phyloP scores from a whole-genome alignment of 345 rosid genomes.

The Kernera saxatilis region DNA sequence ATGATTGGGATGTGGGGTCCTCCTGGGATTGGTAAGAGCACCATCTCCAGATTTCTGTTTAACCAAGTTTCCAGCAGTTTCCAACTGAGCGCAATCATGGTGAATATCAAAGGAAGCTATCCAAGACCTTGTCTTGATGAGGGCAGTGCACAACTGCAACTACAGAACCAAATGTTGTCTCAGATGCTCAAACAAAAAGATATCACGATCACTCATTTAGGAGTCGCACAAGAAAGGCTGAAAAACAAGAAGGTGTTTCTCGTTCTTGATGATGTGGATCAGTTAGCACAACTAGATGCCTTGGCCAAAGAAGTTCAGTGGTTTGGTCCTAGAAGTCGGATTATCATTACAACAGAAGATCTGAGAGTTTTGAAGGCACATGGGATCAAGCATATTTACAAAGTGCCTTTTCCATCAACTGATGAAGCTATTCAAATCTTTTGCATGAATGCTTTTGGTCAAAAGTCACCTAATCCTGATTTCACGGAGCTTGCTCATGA shows the following conservation, averaged over 20 bases:
- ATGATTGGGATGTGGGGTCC: not conserved
- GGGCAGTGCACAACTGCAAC: not conserved
- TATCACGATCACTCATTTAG: not conserved
- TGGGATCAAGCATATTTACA: not conserved
- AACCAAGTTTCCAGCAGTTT: not conserved
- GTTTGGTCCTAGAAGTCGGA: not conserved
- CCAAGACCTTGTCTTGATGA: not conserved
- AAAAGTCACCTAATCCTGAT: not conserved
- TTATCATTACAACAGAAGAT: not conserved
- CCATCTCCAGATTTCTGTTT: not conserved
- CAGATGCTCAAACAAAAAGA: not conserved
- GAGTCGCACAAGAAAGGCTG: not conserved
- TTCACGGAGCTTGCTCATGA: not conserved
- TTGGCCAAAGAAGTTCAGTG: not conserved
- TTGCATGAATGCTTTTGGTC: not conserved
- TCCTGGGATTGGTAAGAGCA: not conserved
- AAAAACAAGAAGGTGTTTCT: not conserved
- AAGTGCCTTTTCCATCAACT: not conserved
- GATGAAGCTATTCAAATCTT: not conserved
- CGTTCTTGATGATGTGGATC: not conserved
- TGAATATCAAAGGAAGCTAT: not conserved
- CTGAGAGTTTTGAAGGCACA: not conserved
- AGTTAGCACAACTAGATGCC: not conserved
- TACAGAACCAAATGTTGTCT: not conserved
- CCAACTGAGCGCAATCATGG: not conserved